Base-by-base conservation (phyloP, 495 filamentous ascomycete species). In the Pseudotulostoma volvatum region DNA sequence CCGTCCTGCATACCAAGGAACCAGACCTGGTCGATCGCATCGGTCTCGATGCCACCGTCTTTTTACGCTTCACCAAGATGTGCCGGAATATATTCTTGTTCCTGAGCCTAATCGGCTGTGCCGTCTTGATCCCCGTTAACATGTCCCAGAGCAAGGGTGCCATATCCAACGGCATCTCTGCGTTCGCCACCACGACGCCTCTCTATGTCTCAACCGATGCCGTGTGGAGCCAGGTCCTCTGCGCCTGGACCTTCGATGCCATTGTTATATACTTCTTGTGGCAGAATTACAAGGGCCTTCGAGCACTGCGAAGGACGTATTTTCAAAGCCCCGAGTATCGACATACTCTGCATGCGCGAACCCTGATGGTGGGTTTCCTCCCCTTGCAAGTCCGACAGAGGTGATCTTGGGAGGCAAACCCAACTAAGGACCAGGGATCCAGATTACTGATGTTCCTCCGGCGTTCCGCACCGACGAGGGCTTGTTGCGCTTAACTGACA, bases 301-400 rank as follows among this genome's bases (percentile, higher is more conserved):
- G 74, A 16, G 61, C 57, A 31, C 54, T 97, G 40, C 73, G 87
- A 47, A 73, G 81, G 36, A 51, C 71, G 21, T 94, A 93, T 51
- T 87, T 93, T 49, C 66, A 86, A 46, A 92, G 78, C 45, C 69
- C 81, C 4, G 92, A 95, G 23, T 97, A 95, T 48, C 79, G 92
- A 55, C 68, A 70, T 31, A 92, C 85, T 56, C 60, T 95, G 37
- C 85, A 94, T 56, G 75, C 92, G 3, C 70, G 92, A 42, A 95
- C 87, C 1, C 57, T 97, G 48, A 88, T 97, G 79, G 75, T 83
- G 59, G 38, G 61, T 46, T 39, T 20, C 4, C 34, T 34, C 3
- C 5, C 7, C 9, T 21, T 11, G 9, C 2, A 9, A n/a, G n/a
- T n/a, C n/a, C n/a, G n/a, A n/a, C n/a, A n/a, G n/a, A n/a, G n/a